Evolutionary conservation across 306 rosid species (phyloP), one percentile per base, ranked within the genome.

Genomic region (Begonia peltatifolia): DNA sequence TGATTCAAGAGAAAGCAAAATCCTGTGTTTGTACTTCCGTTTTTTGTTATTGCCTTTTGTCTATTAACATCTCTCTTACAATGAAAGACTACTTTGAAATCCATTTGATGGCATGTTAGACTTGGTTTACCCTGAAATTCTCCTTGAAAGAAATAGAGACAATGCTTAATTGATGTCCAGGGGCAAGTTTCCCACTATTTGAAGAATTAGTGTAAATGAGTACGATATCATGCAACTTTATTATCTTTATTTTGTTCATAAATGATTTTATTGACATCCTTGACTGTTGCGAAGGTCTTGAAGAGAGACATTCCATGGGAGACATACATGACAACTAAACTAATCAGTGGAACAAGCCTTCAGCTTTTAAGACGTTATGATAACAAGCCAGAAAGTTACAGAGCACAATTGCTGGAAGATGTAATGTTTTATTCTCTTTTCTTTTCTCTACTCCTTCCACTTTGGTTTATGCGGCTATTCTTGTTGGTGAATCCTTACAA

Each of bases 261-360:
- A 53, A 41, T 38, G 22, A 41, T 30, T 30, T 30, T 30, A 30
- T 30, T 30, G 6, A 30, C 38, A 30, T 30, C 38, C 38, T 30
- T 30, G 38, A 30, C 38, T 61, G 16, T 79, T 63, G 46, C 62
- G 10, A 42, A 72, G 97, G 97, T 83, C 62, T 69, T 90, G 66
- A 78, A 67, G 42, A 83, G 92, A 68, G 97, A 90, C 73, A 90
- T 90, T 51, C 97, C 95, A 57, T 90, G 95, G 97, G 97, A 90
- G 76, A 83, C 95, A 3, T 90, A 90, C 84, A 85, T 90, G 95
- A 71, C 84, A 2, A 85, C 94, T 11, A 90, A 90, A 79, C 85
- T 85, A 53, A 90, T 90, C 73, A 72, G 92, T 6, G 84, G 97
- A 46, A 90, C 94, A 6, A 76, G 77, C 73, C 95, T 90, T 74